Base-by-base conservation (phyloP, 306 rosid genomes). In the Prunus salicina region DNA sequence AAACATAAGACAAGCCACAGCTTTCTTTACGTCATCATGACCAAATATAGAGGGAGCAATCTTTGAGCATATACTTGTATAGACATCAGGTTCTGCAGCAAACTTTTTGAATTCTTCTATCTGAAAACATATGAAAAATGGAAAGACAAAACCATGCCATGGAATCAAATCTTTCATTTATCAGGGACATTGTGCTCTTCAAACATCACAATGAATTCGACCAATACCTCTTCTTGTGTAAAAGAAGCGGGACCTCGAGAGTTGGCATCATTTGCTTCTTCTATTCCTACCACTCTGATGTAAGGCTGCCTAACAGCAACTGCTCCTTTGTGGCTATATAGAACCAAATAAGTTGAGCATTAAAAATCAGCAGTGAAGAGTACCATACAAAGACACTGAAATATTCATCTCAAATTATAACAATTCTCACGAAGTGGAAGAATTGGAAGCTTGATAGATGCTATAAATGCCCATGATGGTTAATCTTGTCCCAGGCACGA, bases 21-120 rank as follows among this genome's bases (percentile, higher is more conserved):
- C 97, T 88, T 90, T 95, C 84, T 89, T 95, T 66, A 95, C 88
- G 65, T 95, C 97, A 2, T 91, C 96, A 49, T 95, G 97, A 65
- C 99, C 99, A 87, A 92, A 95, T 81, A 95, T 95, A 55, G 97
- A 95, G 24, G 99, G 99, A 61, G 99, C 96, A 76, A 95, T 84
- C 87, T 89, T 95, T 67, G 93, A 83, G 88, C 99, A 95, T 84
- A 95, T 90, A 64, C 67, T 83, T 82, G 86, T 88, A 84, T 95
- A 95, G 12, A 83, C 93, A 82, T 88, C 97, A 70, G 91, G 89
- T 45, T 90, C 92, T 43, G 97, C 84, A 32, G 99, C 92, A 87
- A 95, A 89, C 27, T 89, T 95, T 84, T 87, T 95, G 86, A 92
- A 95, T 70, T 88, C 99, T 84, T 92, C 99, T 85, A 90, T 86